Percentiles rank a stretch among this genome's conserved stretches.
phyloP scores from a whole-genome alignment of 2,329 filamentous ascomycete genomes.

The Capronia epimyces region DNA sequence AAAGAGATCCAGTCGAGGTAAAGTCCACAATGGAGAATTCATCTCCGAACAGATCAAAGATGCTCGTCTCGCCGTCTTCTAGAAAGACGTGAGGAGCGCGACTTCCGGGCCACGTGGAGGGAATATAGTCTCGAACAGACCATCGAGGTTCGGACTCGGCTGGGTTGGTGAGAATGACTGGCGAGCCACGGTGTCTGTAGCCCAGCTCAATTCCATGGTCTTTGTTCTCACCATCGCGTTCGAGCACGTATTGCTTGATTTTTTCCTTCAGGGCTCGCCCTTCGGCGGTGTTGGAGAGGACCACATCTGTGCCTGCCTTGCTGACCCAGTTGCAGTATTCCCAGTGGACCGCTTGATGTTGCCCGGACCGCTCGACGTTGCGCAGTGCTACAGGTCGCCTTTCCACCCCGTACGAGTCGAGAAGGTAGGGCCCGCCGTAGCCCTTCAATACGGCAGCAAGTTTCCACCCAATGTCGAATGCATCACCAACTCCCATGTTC shows the following conservation, averaged over 20 bases:
- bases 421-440: conserved; percentile 27
- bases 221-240: conserved; percentile 19
- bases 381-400: conserved; percentile 30
- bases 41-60: conserved; percentile 29
- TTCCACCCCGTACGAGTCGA: conserved; percentile 32
- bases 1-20: conserved; percentile 1
- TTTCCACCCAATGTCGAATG: conserved; percentile 36
- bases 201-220: conserved; percentile 29
- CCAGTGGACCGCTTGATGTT: conserved; percentile 8
- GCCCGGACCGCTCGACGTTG: conserved; percentile 28
- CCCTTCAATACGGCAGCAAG: conserved; percentile 31
- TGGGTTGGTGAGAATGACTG: conserved; percentile 20
- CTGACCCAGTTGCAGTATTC: too few species aligned
- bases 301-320: too few species aligned
- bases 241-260: conserved; percentile 4
- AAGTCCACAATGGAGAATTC: conserved; percentile 24
- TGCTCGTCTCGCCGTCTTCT: conserved; percentile 29
- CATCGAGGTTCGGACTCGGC: conserved; percentile 22
- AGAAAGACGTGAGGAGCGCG: conserved; percentile 34
- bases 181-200: conserved; percentile 25
- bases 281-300: not conserved
- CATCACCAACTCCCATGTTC: conserved; percentile 37
- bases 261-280: conserved; percentile 2
- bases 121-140: conserved; percentile 25
- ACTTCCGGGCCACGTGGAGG: conserved; percentile 32